Evolutionary conservation across 1,284 basidiomycete species (phyloP).

Genomic region (Mycena citricolor): DNA sequence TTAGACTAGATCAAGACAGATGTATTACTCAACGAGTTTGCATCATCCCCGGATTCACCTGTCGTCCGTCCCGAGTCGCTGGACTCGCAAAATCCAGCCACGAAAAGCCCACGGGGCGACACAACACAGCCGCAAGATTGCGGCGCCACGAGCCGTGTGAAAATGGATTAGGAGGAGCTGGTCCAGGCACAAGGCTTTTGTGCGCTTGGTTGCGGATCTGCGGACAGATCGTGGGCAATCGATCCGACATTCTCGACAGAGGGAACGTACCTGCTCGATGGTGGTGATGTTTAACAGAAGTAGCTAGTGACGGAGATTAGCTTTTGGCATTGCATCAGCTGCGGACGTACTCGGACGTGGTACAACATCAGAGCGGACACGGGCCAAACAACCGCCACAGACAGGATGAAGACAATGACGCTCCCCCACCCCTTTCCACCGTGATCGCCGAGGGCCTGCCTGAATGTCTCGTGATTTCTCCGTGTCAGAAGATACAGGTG

Average conservation of each 20-base stretch:
- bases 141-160: slow-evolving; percentile 70
- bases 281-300: slow-evolving; percentile 85
- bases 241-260: slow-evolving; percentile 10
- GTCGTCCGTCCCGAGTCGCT: slow-evolving; percentile 66
- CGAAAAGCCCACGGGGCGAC: slow-evolving; percentile 68
- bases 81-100: slow-evolving; percentile 60
- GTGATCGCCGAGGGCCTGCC: slow-evolving; percentile 53
- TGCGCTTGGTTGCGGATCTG: slow-evolving; percentile 81
- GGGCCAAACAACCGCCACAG: slow-evolving; percentile 75
- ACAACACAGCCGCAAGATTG: slow-evolving; percentile 68
- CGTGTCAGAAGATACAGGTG: slow-evolving; percentile 73
- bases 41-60: slow-evolving; percentile 57
- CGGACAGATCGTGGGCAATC: slow-evolving; percentile 12
- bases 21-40: slow-evolving; percentile 1
- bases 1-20: too few species aligned
- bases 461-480: slow-evolving; percentile 53
- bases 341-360: slow-evolving; percentile 72
- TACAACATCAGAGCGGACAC: slow-evolving; percentile 77
- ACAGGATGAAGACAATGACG: slow-evolving; percentile 73
- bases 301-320: slow-evolving; percentile 47
- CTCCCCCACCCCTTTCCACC: slow-evolving; percentile 73
- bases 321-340: slow-evolving; percentile 5
- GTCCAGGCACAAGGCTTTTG: slow-evolving; percentile 59
- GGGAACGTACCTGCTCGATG: slow-evolving; percentile 79
- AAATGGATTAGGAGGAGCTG: slow-evolving; percentile 74